phyloP scores from a whole-genome alignment of 2,329 filamentous ascomycete species.

The Phyllosticta capitalensis region DNA sequence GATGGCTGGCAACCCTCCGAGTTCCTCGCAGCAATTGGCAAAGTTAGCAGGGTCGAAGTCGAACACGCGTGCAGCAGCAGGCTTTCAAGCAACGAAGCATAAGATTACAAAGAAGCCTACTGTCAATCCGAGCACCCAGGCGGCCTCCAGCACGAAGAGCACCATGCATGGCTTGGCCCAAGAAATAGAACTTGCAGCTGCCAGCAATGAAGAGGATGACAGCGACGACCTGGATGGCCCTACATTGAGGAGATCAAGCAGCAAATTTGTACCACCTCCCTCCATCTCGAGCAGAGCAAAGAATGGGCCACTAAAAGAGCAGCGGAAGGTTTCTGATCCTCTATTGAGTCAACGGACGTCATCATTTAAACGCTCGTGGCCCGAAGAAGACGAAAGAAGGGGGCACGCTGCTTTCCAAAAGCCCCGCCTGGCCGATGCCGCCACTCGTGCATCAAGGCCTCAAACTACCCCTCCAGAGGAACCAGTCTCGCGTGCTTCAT shows the following conservation, averaged over 20 bases:
- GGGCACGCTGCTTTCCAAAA: too few species aligned
- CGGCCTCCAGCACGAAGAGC: neutral
- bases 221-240: constrained; percentile 17
- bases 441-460: neutral
- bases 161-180: constrained; percentile 4
- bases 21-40: constrained; percentile 15
- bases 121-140: neutral
- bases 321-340: neutral
- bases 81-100: neutral
- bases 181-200: constrained; percentile 5
- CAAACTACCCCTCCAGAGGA: neutral
- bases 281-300: neutral
- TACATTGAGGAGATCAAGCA: neutral
- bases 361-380: neutral
- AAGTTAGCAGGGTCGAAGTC: constrained; percentile 12
- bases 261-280: neutral
- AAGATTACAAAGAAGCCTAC: neutral
- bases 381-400: neutral
- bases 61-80: constrained; percentile 11
- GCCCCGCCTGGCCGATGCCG: neutral
- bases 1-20: constrained; percentile 21
- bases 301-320: neutral
- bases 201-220: constrained; percentile 11
- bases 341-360: neutral
- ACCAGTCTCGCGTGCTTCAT: neutral